These are phyloP conservation scores for Aspergillus vadensis DNA, from an alignment of 2,329 filamentous ascomycete species.

Conservation along the genomic window DNA sequence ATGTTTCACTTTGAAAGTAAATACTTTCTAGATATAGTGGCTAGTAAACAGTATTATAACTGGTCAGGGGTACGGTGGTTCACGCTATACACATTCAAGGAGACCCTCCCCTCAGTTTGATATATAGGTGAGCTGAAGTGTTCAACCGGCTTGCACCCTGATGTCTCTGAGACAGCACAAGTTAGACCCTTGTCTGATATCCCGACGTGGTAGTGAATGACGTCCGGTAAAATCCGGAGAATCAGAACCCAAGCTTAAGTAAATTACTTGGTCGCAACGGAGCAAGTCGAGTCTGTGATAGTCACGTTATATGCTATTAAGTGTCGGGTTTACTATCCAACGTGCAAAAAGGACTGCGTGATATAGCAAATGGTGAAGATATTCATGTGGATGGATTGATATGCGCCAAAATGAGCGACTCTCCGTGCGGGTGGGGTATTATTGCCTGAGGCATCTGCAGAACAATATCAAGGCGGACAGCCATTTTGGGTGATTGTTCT, in stretches of 20 bases:
- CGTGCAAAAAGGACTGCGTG: neutral
- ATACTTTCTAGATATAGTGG: neutral
- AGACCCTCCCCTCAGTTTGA: neutral
- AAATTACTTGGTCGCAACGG: neutral
- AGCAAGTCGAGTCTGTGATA: neutral
- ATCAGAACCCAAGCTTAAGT: neutral
- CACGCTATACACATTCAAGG: neutral
- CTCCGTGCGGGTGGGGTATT: slow-evolving; percentile 23
- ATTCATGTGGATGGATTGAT: neutral
- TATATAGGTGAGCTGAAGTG: neutral
- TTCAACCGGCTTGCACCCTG: neutral
- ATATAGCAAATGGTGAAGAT: neutral
- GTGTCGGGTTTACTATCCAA: neutral
- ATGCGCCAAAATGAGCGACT: neutral
- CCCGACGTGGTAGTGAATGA: neutral
- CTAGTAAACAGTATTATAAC: neutral
- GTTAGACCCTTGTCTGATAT: no score
- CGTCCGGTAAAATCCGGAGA: neutral
- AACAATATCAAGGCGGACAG: slow-evolving; percentile 30
- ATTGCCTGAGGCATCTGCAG: slow-evolving; percentile 29
- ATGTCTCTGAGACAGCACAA: neutral
- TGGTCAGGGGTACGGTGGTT: neutral
- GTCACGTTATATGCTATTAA: neutral
- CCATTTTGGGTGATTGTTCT: slow-evolving; percentile 8
- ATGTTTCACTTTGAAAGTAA: slow-evolving; percentile 21